phyloP scores from a whole-genome alignment of 192 early-diverging fungal genomes.

The Thoreauomyces humboldtii region DNA sequence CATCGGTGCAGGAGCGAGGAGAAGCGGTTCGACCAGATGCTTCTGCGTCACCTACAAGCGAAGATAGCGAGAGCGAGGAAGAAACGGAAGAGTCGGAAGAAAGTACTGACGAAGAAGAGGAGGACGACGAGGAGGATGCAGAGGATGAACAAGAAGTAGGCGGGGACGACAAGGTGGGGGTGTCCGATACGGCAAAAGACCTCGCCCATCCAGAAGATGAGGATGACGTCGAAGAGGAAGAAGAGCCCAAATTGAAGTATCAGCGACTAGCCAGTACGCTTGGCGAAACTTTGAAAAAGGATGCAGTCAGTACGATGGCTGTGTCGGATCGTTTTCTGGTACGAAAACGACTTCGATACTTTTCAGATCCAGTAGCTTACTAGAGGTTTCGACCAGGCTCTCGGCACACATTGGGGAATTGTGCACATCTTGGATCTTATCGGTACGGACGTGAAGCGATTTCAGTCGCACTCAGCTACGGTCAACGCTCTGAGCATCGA shows the following conservation, averaged over 20 bases:
- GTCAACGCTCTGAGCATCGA: constrained; percentile 90
- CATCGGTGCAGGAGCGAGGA: neutral
- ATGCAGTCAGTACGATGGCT: constrained; percentile 75
- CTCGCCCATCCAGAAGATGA: constrained; percentile 65
- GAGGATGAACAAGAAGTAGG: constrained; percentile 40
- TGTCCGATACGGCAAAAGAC: no score
- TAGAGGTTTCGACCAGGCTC: constrained; percentile 47
- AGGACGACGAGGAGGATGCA: constrained; percentile 13
- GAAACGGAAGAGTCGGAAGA: constrained; percentile 5
- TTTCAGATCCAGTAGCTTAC: neutral
- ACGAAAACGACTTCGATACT: neutral
- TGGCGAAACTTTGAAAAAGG: constrained; percentile 76
- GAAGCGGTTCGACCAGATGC: no score
- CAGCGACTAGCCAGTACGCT: constrained; percentile 76
- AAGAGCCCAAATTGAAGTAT: constrained; percentile 91
- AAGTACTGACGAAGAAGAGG: constrained; percentile 1
- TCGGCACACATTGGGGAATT: constrained; percentile 90
- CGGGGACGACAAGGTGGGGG: constrained; percentile 52
- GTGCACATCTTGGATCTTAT: constrained; percentile 89
- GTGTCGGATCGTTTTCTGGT: constrained; percentile 88
- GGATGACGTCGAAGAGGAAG: constrained; percentile 70
- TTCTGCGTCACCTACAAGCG: neutral
- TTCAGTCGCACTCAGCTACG: constrained; percentile 76
- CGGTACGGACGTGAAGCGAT: constrained; percentile 86
- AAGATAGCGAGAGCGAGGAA: neutral